Conservation (phyloP, 352 stramenopile species). For the Plasmopara halstedii region DNA sequence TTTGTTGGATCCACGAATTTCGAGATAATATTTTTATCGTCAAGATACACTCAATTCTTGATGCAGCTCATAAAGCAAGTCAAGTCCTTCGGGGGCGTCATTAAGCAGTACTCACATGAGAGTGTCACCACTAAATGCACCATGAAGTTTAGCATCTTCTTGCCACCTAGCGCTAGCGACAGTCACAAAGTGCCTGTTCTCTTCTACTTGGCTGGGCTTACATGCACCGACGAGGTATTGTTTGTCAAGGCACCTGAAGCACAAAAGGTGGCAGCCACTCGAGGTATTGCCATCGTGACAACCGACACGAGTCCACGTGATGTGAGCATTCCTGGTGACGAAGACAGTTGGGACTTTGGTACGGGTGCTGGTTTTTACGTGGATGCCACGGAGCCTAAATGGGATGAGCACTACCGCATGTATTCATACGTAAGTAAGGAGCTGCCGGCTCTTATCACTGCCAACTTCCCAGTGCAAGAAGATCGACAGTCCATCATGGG, state of each 20-base stretch:
- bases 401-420: conserved; percentile 94
- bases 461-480: conserved; percentile 80
- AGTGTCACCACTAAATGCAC: conserved; percentile 69
- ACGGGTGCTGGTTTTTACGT: conserved; percentile 97
- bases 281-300: conserved; percentile 92
- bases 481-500: conserved; percentile 89
- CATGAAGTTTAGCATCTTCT: conserved; percentile 90
- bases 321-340: conserved; percentile 87
- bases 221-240: conserved; percentile 94
- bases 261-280: conserved; percentile 81
- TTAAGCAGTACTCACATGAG: conserved; percentile 85
- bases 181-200: conserved; percentile 76
- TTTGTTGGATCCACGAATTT: too few relatives aligned
- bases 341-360: conserved; percentile 96
- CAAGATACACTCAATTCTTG: neutral
- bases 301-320: conserved; percentile 94
- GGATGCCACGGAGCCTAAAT: conserved; percentile 92
- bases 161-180: conserved; percentile 60
- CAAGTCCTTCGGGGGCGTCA: conserved; percentile 63
- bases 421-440: conserved; percentile 96
- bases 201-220: conserved; percentile 96
- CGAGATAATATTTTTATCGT: too few relatives aligned
- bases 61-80: conserved; percentile 76
- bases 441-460: conserved; percentile 84
- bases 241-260: conserved; percentile 92